Conservation (phyloP, 352 stramenopile genomes). For the Globisporangium cystogenes region DNA sequence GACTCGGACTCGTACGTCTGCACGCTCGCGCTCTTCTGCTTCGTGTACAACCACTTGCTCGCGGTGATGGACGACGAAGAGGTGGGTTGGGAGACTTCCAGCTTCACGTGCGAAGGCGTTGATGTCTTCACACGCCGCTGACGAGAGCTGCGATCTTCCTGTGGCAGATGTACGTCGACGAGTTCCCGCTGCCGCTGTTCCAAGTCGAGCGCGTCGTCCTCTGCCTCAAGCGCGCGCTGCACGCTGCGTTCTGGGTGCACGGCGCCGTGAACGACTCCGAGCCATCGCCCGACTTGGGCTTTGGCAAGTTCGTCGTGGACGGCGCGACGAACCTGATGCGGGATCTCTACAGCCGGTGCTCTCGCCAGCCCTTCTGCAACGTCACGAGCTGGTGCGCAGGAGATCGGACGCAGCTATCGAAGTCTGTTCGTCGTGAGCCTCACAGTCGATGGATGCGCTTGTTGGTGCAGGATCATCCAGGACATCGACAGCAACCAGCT, state of each 20-base stretch:
- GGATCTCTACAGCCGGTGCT: slow-evolving; percentile 65
- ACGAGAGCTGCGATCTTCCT: not conserved
- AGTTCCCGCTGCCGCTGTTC: slow-evolving; percentile 58
- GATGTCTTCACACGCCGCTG: no score
- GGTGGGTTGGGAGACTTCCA: slow-evolving; percentile 16
- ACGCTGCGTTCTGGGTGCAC: slow-evolving; percentile 48
- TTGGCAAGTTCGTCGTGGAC: slow-evolving; percentile 58
- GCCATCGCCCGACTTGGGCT: slow-evolving; percentile 8
- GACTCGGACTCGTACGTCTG: slow-evolving; percentile 38
- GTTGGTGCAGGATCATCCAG: slow-evolving; percentile 34
- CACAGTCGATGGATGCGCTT: not conserved
- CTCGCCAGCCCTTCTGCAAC: slow-evolving; percentile 64
- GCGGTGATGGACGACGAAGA: slow-evolving; percentile 67
- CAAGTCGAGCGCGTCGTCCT: slow-evolving; percentile 60
- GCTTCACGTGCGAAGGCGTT: no score
- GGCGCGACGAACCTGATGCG: slow-evolving; percentile 47
- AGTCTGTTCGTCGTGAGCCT: not conserved
- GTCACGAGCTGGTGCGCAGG: slow-evolving; percentile 72
- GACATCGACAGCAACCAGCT: slow-evolving; percentile 50
- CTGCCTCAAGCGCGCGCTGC: slow-evolving; percentile 49
- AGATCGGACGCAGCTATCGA: no score
- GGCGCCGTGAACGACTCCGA: slow-evolving; percentile 14
- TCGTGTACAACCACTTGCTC: slow-evolving; percentile 59
- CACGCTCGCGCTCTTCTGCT: slow-evolving; percentile 48
- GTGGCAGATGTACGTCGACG: slow-evolving; percentile 57